These are phyloP conservation scores for Rhynchospora tenuis DNA, from an alignment of 176 grass and related monocot species.

Conservation along the genomic window DNA sequence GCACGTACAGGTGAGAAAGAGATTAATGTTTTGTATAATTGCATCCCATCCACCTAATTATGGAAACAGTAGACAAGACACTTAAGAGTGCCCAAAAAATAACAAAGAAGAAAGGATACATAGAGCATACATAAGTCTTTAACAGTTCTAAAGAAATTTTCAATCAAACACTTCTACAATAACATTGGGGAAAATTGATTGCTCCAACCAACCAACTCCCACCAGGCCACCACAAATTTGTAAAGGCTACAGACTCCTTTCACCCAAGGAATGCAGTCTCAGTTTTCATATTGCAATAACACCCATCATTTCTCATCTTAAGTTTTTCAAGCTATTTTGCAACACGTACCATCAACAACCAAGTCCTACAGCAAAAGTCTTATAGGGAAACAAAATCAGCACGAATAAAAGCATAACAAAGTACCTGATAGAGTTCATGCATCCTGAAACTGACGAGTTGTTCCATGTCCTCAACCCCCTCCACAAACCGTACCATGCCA, in stretches of 20 bases:
- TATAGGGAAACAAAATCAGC: background rate
- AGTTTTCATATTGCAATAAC: background rate
- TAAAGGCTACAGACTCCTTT: background rate
- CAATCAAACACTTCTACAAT: too few relatives aligned
- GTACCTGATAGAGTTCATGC: conserved; percentile 65
- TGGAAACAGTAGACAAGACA: too few relatives aligned
- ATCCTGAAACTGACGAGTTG: conserved; percentile 66
- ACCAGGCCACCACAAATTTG: too few relatives aligned
- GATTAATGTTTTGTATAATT: too few relatives aligned
- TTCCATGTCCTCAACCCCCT: conserved; percentile 53
- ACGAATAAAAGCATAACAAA: background rate
- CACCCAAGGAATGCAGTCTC: too few relatives aligned
- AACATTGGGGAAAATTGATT: too few relatives aligned
- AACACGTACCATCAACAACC: background rate
- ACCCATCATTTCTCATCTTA: background rate
- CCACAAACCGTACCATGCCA: conserved; percentile 50
- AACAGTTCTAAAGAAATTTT: too few relatives aligned
- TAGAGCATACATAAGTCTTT: too few relatives aligned
- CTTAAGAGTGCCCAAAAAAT: too few relatives aligned
- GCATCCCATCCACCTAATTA: too few relatives aligned
- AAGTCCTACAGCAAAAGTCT: background rate
- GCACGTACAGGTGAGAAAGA: background rate
- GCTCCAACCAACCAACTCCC: too few relatives aligned
- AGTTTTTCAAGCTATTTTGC: background rate
- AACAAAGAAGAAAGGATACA: too few relatives aligned